phyloP scores from a whole-genome alignment of 129 eudicot species.

The Rutidosis leptorrhynchoides region DNA sequence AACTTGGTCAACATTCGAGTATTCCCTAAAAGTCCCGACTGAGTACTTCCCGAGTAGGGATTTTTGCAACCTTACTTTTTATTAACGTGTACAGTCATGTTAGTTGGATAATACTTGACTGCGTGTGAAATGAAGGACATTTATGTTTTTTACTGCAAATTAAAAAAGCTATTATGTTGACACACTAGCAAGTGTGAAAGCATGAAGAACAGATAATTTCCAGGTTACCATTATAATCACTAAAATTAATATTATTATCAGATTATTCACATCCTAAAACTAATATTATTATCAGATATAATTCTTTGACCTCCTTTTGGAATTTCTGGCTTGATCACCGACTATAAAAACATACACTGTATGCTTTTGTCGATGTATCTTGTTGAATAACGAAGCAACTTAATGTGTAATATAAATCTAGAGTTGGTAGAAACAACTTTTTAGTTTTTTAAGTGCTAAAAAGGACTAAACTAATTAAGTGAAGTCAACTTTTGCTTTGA shows the following conservation, averaged over 20 bases:
- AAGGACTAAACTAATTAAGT: not conserved
- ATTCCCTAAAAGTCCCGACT: too few species aligned
- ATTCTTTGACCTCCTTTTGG: not conserved
- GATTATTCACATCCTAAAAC: not conserved
- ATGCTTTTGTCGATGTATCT: slow-evolving; percentile 1
- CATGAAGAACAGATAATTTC: too few species aligned
- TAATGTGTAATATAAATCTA: not conserved
- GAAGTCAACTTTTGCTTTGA: slow-evolving; percentile 9
- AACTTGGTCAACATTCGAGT: too few species aligned
- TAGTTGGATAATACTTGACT: too few species aligned
- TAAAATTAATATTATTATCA: not conserved
- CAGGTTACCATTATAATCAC: too few species aligned
- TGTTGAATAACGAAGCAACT: not conserved
- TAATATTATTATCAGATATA: not conserved
- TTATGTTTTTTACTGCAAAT: not conserved
- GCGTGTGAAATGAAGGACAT: too few species aligned
- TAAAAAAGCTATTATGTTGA: not conserved
- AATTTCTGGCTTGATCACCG: not conserved
- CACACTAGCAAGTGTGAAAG: too few species aligned
- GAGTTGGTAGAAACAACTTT: slow-evolving; percentile 4
- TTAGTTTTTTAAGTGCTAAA: not conserved
- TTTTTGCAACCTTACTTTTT: too few species aligned
- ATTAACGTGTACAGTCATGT: not conserved
- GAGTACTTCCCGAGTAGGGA: too few species aligned
- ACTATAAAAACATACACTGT: not conserved